A percentile compares a stretch with the other conserved stretches of the same genome.
These are phyloP conservation scores for Hyaloperonospora brassicae DNA, from an alignment of 352 stramenopile genomes.

Conservation along the genomic window DNA sequence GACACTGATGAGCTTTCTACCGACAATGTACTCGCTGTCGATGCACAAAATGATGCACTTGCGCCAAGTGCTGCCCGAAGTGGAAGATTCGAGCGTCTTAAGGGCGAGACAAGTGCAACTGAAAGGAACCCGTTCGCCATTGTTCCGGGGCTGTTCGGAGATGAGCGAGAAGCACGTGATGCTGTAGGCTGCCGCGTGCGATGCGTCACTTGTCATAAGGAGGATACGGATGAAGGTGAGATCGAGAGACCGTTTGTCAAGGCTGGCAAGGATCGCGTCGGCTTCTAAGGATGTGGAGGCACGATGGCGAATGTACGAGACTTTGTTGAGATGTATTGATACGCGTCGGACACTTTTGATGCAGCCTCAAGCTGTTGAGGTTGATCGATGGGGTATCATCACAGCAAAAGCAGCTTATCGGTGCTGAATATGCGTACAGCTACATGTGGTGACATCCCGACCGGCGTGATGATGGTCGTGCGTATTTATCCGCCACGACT, in stretches of 20 bases:
- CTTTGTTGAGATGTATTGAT: too few species aligned
- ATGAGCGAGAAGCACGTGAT: too few species aligned
- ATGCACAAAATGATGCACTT: neutral
- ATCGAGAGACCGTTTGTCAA: slow-evolving; percentile 75
- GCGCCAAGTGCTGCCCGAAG: neutral
- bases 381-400: too few species aligned
- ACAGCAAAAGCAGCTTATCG: too few species aligned
- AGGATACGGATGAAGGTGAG: slow-evolving; percentile 23
- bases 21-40: neutral
- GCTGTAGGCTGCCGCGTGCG: too few species aligned
- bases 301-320: too few species aligned
- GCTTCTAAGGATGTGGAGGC: slow-evolving; percentile 34
- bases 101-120: slow-evolving; percentile 55
- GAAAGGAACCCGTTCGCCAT: slow-evolving; percentile 61
- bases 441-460: too few species aligned
- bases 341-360: too few species aligned
- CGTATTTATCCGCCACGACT: too few species aligned
- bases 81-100: slow-evolving; percentile 50
- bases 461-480: too few species aligned
- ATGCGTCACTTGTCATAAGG: neutral
- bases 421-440: too few species aligned
- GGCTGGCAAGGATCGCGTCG: slow-evolving; percentile 60
- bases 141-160: slow-evolving; percentile 55
- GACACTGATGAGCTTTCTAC: slow-evolving; percentile 4
- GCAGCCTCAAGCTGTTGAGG: too few species aligned